A percentile compares a stretch with the other conserved stretches of the same genome.
These are phyloP conservation scores for Lachnellula occidentalis DNA, from an alignment of 2,329 filamentous ascomycete species.

Conservation along the genomic window DNA sequence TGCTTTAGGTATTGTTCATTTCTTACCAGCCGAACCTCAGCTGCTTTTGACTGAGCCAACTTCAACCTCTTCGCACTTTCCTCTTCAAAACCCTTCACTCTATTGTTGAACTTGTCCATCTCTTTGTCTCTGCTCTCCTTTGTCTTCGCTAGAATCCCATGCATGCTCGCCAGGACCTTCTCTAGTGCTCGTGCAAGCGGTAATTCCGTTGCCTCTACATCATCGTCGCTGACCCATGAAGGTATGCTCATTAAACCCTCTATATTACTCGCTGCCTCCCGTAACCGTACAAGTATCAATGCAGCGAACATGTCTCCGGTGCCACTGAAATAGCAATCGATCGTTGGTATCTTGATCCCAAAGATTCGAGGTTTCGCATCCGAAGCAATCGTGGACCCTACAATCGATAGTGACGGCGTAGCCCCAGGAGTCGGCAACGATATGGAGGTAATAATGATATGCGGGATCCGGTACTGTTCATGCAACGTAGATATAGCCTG, in stretches of 20 bases:
- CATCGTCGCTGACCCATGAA: constrained; percentile 75
- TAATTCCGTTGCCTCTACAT: constrained; percentile 61
- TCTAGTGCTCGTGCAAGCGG: constrained; percentile 79
- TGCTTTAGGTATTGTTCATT: constrained; percentile 63
- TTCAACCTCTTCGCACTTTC: constrained; percentile 46
- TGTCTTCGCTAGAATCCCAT: constrained; percentile 69
- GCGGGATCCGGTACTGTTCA: constrained; percentile 68
- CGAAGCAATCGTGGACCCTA: constrained; percentile 69
- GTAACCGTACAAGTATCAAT: constrained; percentile 78
- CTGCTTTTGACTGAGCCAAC: constrained; percentile 72
- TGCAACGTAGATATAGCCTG: constrained; percentile 75
- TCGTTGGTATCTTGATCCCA: constrained; percentile 76
- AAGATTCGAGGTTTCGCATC: constrained; percentile 72
- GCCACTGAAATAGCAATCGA: constrained; percentile 92
- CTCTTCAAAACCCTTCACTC: constrained; percentile 36
- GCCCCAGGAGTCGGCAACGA: constrained; percentile 51
- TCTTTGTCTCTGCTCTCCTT: constrained; percentile 60
- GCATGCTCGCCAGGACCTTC: constrained; percentile 90
- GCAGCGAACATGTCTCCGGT: constrained; percentile 99
- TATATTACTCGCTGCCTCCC: constrained; percentile 64
- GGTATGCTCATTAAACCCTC: constrained; percentile 44
- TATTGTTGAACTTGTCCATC: constrained; percentile 48
- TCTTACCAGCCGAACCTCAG: constrained; percentile 78
- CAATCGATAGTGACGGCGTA: constrained; percentile 57
- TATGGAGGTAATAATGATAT: constrained; percentile 90